Evolutionary conservation across 345 rosid genomes (phyloP), one percentile per base, ranked within the genome.

Genomic region (Acer negundo): DNA sequence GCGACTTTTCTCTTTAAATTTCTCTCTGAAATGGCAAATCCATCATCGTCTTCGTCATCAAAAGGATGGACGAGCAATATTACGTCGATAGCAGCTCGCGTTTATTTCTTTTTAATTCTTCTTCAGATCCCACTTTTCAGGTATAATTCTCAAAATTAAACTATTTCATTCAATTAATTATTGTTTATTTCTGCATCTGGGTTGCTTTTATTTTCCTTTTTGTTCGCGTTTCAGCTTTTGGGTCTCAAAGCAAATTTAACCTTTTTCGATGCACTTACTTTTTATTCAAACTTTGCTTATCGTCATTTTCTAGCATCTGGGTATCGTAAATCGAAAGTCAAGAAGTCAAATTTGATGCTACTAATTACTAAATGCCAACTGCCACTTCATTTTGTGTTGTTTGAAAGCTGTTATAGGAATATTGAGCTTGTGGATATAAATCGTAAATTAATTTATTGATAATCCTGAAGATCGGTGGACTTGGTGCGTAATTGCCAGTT

Each of bases 61-160:
- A 87, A 68, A 78, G 89, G 93, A 75, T 93, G 95, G 98, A 63
- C 81, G 49, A 82, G 74, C 73, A 90, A 75, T 67, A 80, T 92
- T n/a, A 73, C 94, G 1, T 75, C 89, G 10, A 73, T 83, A 17
- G 91, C 98, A 19, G 82, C 99, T 68, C 86, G 89, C 67, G 73
- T 92, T 53, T 94, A 87, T 85, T 95, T 94, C 90, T 70, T 93
- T 77, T 85, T 93, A 40, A 91, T 95, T 80, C 72, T 95, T 47
- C 88, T 95, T 53, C 99, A 95, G 90, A 84, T 93, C 87, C 99
- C 98, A 77, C 96, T 95, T 78, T 95, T 93, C 91, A 90, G 97
- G 98, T 93, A 80, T 66, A 47, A 6, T 6, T 3, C 58, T 59
- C 31, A 28, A 69, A 12, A 12, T 62, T 62, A 6, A 75, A 11